A percentile compares a stretch with the other conserved stretches of the same genome.
Evolutionary conservation across 2,329 filamentous ascomycete genomes (phyloP).

Genomic region (Aureobasidium sp.): DNA sequence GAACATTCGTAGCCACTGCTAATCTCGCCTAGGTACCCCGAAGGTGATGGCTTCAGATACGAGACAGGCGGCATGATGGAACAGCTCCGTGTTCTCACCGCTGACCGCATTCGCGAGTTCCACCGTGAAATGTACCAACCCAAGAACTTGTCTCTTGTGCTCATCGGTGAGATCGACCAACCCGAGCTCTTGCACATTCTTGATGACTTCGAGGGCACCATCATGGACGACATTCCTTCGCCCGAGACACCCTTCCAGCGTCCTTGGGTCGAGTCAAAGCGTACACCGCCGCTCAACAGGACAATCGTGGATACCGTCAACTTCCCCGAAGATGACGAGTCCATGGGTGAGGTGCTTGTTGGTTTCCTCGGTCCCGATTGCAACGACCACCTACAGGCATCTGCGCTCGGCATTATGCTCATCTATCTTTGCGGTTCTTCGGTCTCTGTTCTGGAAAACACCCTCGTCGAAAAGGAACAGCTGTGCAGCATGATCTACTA

Average conservation of each 20-base stretch:
- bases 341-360: constrained; percentile 77
- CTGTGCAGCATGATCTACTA: constrained; percentile 79
- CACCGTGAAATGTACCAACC: constrained; percentile 97
- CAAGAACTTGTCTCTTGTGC: constrained; percentile 81
- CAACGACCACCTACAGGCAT: constrained; percentile 49
- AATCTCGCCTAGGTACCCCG: constrained; percentile 52
- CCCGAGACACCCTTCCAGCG: constrained; percentile 67
- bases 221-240: constrained; percentile 71
- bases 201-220: constrained; percentile 79
- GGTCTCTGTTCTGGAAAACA: constrained; percentile 83
- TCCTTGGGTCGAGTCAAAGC: constrained; percentile 84
- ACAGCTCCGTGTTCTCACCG: constrained; percentile 72
- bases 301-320: constrained; percentile 70
- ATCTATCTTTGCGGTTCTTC: constrained; percentile 89
- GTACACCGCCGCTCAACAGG: constrained; percentile 61
- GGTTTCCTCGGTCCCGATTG: constrained; percentile 81
- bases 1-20: neutral
- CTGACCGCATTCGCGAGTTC: constrained; percentile 86
- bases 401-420: constrained; percentile 70
- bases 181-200: constrained; percentile 69
- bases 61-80: constrained; percentile 98
- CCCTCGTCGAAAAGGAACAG: constrained; percentile 85
- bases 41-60: constrained; percentile 86
- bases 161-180: constrained; percentile 89
- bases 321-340: constrained; percentile 95